Base-by-base conservation (phyloP, 768 basidiomycete genomes). In the Lactarius quietus region DNA sequence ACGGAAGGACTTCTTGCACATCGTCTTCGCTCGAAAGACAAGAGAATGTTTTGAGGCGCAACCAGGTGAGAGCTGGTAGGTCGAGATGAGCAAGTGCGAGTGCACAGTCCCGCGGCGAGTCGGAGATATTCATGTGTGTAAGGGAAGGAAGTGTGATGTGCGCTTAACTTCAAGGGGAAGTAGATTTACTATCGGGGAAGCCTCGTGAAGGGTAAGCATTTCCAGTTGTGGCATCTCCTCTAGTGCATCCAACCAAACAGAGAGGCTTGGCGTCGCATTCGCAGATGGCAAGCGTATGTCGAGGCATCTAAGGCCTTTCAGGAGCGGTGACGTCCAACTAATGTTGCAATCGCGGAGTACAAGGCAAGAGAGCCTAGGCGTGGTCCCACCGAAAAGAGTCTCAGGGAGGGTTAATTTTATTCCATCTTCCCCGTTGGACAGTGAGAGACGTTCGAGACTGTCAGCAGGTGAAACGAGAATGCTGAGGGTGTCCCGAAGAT, bases 261-360 rank as follows among this genome's bases (percentile, higher is more conserved):
- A 23, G 29, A 58, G 38, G 9, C 28, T 64, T 9, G 63, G 63
- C 15, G 48, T 39, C 23, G 6, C 35, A 15, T 6, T 1, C 7
- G 23, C 15, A 4, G 57, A 64, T 3, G 38, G 12, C 4, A 15
- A 23, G 3, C 12, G 31, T 31, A 64, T 48, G 23, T 43, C 31
- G 23, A 64, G 45, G 20, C 36, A 9, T 3, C 23, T 41, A 10
- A 64, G 56, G 29, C 35, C 18, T 51, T 33, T 52, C 3, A 64
- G 33, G 18, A 52, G 48, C 43, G 63, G 57, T 18, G 63, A 64
- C 17, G n/a, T 45, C 63, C 63, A 64, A 33, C 33, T 33, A 8
- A 33, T 33, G 3, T 33, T 8, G 8, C 33, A 33, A 33, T 33
- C 8, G 33, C 33, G 33, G 8, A 33, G 33, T 9, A 33, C 28